A percentile compares a stretch with the other conserved stretches of the same genome.
These are phyloP conservation scores for Septoria linicola DNA, from an alignment of 2,329 filamentous ascomycete species.

Conservation along the genomic window DNA sequence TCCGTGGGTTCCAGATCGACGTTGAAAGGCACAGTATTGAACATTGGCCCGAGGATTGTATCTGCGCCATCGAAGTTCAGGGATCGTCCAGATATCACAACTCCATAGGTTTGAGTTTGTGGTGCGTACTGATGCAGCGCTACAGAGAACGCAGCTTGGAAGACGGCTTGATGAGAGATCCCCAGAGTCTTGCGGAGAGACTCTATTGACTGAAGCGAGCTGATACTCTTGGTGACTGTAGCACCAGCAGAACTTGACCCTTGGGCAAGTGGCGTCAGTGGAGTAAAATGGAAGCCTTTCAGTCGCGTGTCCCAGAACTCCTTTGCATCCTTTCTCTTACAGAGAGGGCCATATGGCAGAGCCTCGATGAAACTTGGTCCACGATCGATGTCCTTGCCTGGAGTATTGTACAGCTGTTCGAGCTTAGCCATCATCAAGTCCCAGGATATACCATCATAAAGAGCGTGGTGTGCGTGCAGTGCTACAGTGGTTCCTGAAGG, in stretches of 20 bases:
- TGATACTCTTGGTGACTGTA: not conserved
- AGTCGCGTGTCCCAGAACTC: slow-evolving; percentile 66
- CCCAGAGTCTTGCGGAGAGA: slow-evolving; percentile 57
- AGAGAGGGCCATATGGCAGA: slow-evolving; percentile 68
- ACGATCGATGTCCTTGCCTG: slow-evolving; percentile 26
- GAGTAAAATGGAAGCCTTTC: slow-evolving; percentile 39
- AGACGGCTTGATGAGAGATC: slow-evolving; percentile 74
- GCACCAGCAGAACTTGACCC: not conserved
- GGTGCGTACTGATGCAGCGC: slow-evolving; percentile 57
- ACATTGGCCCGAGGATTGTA: slow-evolving; percentile 73
- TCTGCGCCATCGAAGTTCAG: slow-evolving; percentile 67
- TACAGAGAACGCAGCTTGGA: slow-evolving; percentile 72
- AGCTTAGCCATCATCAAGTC: slow-evolving; percentile 64
- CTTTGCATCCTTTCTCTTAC: slow-evolving; percentile 47
- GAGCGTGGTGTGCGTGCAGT: slow-evolving; percentile 75
- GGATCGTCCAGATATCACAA: slow-evolving; percentile 75
- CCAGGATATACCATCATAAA: slow-evolving; percentile 84
- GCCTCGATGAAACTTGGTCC: slow-evolving; percentile 64
- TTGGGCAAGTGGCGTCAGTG: slow-evolving; percentile 10
- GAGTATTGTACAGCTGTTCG: slow-evolving; percentile 51
- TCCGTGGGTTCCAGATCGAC: slow-evolving; percentile 46
- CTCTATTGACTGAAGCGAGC: slow-evolving; percentile 28
- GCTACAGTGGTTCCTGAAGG: slow-evolving; percentile 46
- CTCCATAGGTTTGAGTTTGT: slow-evolving; percentile 60
- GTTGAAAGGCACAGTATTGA: slow-evolving; percentile 82